Conservation (phyloP, 768 basidiomycete genomes). For the Pisolithus orientalis region DNA sequence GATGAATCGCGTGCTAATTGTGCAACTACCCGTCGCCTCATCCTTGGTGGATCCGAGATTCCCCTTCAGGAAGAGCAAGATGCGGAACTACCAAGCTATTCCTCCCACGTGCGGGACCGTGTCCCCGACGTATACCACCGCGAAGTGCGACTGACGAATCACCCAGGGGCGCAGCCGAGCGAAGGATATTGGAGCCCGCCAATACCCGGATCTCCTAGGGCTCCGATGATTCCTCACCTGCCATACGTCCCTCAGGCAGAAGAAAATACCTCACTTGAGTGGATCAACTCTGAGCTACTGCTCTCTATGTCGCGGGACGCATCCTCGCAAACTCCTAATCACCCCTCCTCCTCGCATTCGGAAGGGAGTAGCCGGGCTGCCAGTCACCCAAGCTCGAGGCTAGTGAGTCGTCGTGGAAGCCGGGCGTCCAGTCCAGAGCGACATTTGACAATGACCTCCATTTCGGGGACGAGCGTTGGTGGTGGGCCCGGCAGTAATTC, state of each 20-base stretch:
- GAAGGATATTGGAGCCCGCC: slow-evolving; percentile 31
- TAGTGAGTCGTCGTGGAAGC: slow-evolving; percentile 32
- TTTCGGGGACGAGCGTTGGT: slow-evolving; percentile 5
- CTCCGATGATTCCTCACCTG: slow-evolving; percentile 21
- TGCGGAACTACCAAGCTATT: slow-evolving; percentile 81
- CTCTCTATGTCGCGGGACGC: slow-evolving; percentile 47
- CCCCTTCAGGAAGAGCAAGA: slow-evolving; percentile 48
- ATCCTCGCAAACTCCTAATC: slow-evolving; percentile 16
- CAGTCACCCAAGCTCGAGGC: slow-evolving; percentile 24
- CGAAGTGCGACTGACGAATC: slow-evolving; percentile 60
- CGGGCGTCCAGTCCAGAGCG: slow-evolving; percentile 59
- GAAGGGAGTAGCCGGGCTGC: slow-evolving; percentile 21
- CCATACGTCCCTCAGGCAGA: slow-evolving; percentile 41
- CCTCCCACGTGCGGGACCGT: slow-evolving; percentile 84
- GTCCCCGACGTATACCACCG: slow-evolving; percentile 74
- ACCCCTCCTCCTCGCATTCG: slow-evolving; percentile 11
- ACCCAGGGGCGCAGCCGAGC: slow-evolving; percentile 42
- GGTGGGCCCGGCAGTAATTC: neutral
- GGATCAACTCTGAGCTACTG: slow-evolving; percentile 83
- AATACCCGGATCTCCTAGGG: slow-evolving; percentile 35
- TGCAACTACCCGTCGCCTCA: slow-evolving; percentile 58
- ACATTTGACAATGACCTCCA: slow-evolving; percentile 8
- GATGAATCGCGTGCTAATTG: slow-evolving; percentile 72
- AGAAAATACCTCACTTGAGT: slow-evolving; percentile 51
- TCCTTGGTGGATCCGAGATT: slow-evolving; percentile 34